A percentile compares a stretch with the other conserved stretches of the same genome.
These are phyloP conservation scores for Neofusicoccum ribis DNA, from an alignment of 2,329 filamentous ascomycete species.

Conservation along the genomic window DNA sequence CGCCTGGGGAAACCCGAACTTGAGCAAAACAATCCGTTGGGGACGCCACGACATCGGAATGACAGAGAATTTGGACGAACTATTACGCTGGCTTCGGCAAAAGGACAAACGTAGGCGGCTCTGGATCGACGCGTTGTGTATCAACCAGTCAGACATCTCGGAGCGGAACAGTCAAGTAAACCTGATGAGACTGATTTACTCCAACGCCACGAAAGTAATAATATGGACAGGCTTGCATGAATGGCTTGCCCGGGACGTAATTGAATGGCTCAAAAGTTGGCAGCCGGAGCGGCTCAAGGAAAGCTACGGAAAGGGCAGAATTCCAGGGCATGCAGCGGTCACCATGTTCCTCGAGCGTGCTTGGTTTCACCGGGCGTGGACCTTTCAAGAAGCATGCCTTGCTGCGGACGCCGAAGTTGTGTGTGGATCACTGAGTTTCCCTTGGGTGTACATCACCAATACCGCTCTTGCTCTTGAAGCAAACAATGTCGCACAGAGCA, in stretches of 20 bases:
- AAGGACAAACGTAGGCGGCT: neutral
- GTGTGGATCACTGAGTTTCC: neutral
- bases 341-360: too few relatives aligned
- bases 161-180: neutral
- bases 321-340: too few relatives aligned
- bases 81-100: neutral
- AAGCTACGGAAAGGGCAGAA: too few relatives aligned
- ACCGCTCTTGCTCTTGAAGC: neutral
- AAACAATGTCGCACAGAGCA: neutral
- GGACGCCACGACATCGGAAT: neutral
- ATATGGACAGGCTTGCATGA: neutral
- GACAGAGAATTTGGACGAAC: neutral
- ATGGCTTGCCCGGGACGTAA: too few relatives aligned
- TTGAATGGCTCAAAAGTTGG: too few relatives aligned
- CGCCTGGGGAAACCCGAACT: neutral
- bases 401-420: neutral
- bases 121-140: neutral
- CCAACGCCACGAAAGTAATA: neutral
- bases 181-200: neutral
- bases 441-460: neutral
- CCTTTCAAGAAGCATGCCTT: neutral
- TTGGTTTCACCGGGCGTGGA: neutral
- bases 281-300: too few relatives aligned
- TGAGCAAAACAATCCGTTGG: neutral
- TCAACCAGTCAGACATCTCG: neutral